Evolutionary conservation across 176 grass and related monocot species (phyloP), one percentile per base, ranked within the genome.

Genomic region (Urochloa ruziziensis): DNA sequence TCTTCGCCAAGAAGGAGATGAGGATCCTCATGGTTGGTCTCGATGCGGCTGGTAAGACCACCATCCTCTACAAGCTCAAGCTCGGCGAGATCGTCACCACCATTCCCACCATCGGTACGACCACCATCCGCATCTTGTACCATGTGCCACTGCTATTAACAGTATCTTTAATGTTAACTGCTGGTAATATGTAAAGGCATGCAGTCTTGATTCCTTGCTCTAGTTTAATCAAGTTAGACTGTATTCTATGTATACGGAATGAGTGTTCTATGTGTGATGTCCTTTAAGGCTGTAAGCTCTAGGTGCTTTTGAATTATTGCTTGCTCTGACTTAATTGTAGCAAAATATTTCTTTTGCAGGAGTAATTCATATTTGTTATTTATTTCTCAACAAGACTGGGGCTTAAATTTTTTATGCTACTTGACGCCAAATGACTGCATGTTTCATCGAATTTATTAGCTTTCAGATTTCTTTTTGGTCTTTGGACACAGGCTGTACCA

Each of bases 1-100:
- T 95, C 47, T 95, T 95, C 68, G 93, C 93, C 15, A 95, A 95
- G 88, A 95, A 92, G 90, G 93, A 95, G 88, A 95, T 95, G 93
- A 86, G 93, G 85, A 95, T 95, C 54, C 85, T 95, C 74, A 95
- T 95, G 93, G 93, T 95, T 29, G 93, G 93, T 77, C 93, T 95
- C 33, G 93, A 95, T 54, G 93, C 93, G 25, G 93, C 93, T 35
- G 93, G 93, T 92, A 95, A 95, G 82, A 95, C 93, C 74, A 95
- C 93, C 82, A 95, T 95, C 82, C 93, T 95, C 40, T 95, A 95
- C 90, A 95, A 95, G 87, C 87, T 95, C 77, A 95, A 95, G 88
- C 90, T 95, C 28, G 93, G 93, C 67, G 93, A 95, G 90, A 95
- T 95, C 61, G 93, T 95, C 86, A 95, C 93, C 68, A 95, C 93